A percentile compares a stretch with the other conserved stretches of the same genome.
Conservation (phyloP, 176 grass and related monocot genomes). For the Hyparrhenia diplandra region DNA sequence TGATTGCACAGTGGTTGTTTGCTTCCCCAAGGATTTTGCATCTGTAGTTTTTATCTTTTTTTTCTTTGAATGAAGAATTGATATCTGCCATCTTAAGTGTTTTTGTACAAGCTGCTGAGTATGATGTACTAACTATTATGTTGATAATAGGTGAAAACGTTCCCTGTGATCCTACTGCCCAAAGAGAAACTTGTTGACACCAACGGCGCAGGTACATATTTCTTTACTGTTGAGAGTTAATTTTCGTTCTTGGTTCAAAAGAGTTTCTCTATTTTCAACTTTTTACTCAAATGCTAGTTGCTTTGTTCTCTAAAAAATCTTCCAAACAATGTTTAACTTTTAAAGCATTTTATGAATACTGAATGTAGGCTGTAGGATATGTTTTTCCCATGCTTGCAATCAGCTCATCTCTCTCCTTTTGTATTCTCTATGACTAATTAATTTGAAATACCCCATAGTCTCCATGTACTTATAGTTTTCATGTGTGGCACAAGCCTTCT, state of each 20-base stretch:
- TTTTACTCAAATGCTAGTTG: not conserved
- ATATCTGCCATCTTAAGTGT: not conserved
- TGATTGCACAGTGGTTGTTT: not conserved
- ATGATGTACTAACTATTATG: conserved; percentile 14
- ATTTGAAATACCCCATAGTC: not conserved
- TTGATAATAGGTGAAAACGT: conserved; percentile 63
- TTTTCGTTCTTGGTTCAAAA: not conserved
- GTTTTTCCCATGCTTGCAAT: not conserved
- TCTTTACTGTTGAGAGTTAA: not conserved
- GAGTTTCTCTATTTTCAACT: not conserved
- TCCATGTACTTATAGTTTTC: too few relatives aligned
- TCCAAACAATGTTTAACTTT: not conserved
- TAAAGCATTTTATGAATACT: not conserved
- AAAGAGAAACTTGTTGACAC: conserved; percentile 99
- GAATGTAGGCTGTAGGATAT: not conserved
- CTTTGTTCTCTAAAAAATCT: not conserved
- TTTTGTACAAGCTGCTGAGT: not conserved
- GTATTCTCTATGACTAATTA: too few relatives aligned
- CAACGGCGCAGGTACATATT: conserved; percentile 79
- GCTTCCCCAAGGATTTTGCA: not conserved
- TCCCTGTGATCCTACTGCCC: conserved; percentile 84
- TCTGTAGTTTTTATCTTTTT: not conserved
- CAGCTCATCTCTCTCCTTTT: not conserved
- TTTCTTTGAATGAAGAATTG: not conserved
- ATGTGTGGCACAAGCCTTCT: not conserved